Conservation (phyloP, 148 eudicot genomes). For the Spergularia bocconei region DNA sequence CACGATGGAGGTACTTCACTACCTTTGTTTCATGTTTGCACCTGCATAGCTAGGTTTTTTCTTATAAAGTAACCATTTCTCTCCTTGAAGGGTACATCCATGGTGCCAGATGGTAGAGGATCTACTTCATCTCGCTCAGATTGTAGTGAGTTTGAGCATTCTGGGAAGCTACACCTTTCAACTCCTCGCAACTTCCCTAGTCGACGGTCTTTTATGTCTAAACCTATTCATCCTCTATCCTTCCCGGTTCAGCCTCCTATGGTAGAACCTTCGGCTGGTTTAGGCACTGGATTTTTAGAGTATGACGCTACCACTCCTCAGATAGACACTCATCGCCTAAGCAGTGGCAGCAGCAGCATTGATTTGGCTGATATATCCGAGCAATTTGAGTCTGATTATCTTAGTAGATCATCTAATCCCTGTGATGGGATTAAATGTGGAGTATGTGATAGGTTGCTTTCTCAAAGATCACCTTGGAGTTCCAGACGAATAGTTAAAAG, state of each 20-base stretch:
- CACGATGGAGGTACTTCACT: conserved; percentile 59
- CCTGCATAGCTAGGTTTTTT: not conserved
- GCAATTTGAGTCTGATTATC: conserved; percentile 44
- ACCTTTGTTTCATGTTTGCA: conserved; percentile 20
- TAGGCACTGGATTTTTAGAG: conserved; percentile 28
- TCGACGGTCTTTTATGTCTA: conserved; percentile 86
- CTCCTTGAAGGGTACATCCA: conserved; percentile 58
- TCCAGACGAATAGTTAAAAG: conserved; percentile 74
- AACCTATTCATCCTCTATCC: conserved; percentile 79
- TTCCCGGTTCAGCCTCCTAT: conserved; percentile 47
- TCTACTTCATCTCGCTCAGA: conserved; percentile 81
- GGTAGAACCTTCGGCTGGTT: conserved; percentile 37
- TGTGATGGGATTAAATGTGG: conserved; percentile 51
- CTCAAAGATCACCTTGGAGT: conserved; percentile 94
- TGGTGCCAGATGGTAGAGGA: conserved; percentile 47
- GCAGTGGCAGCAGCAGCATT: conserved; percentile 66
- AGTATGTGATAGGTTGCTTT: conserved; percentile 78
- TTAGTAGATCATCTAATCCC: conserved; percentile 31
- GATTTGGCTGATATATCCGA: conserved; percentile 61
- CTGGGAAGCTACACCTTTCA: conserved; percentile 47
- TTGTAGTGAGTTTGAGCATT: conserved; percentile 70
- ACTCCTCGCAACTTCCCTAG: conserved; percentile 59
- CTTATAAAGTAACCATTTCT: conserved; percentile 7
- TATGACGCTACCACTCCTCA: conserved; percentile 42
- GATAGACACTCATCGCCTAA: conserved; percentile 46